Conservation (phyloP, 2,329 filamentous ascomycete genomes). For the Colletotrichum destructivum region DNA sequence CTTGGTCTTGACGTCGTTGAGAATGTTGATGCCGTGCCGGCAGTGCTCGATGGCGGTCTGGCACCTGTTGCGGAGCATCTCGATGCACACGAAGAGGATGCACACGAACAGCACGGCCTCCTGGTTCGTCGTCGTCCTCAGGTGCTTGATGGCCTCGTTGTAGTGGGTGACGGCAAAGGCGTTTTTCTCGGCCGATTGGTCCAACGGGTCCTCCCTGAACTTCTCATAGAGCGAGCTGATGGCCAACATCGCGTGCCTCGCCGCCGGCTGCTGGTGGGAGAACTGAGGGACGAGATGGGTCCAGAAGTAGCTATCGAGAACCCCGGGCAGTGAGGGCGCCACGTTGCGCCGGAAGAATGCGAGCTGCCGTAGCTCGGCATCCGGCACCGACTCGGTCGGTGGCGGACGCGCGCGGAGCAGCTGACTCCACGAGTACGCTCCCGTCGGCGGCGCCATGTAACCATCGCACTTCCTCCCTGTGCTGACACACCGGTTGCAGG, state of each 20-base stretch:
- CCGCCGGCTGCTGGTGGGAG: conserved; percentile 54
- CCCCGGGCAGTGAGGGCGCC: conserved; percentile 54
- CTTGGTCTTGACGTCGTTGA: conserved; percentile 46
- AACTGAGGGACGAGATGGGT: conserved; percentile 57
- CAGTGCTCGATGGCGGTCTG: conserved; percentile 55
- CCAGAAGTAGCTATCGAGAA: conserved; percentile 58
- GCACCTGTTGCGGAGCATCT: conserved; percentile 57
- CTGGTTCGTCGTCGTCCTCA: conserved; percentile 49
- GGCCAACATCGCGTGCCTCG: conserved; percentile 56
- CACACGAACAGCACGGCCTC: conserved; percentile 57
- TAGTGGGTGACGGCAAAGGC: conserved; percentile 57
- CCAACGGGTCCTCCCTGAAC: conserved; percentile 41
- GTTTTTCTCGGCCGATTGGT: conserved; percentile 40
- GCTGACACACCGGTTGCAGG: conserved; percentile 48
- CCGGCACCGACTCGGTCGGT: conserved; percentile 45
- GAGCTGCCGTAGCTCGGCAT: conserved; percentile 51
- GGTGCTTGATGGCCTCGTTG: conserved; percentile 56
- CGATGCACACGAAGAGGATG: conserved; percentile 61
- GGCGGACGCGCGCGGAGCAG: conserved; percentile 49
- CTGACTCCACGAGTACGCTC: conserved; percentile 52
- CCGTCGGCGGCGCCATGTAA: conserved; percentile 43
- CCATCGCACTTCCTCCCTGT: conserved; percentile 52
- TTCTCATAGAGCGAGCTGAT: conserved; percentile 58
- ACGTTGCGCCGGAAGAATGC: conserved; percentile 57
- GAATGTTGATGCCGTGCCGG: conserved; percentile 55